phyloP scores from a whole-genome alignment of 148 eudicot species.

The Rhododendron vialii region DNA sequence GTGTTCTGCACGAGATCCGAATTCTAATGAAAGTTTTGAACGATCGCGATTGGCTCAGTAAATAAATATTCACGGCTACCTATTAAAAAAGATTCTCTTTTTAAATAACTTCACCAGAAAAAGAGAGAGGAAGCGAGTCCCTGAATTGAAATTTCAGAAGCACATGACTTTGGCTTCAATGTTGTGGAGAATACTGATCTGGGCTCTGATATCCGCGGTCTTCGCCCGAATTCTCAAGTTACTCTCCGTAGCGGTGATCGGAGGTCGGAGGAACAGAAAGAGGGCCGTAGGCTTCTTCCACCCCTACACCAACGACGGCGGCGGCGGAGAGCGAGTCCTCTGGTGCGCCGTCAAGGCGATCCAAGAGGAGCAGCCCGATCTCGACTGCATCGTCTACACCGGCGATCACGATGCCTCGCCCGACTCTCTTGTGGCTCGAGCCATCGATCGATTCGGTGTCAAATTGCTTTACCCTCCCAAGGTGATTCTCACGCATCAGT shows the following conservation, averaged over 20 bases:
- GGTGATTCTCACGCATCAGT: slow-evolving; percentile 27
- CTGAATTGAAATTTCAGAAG: not conserved
- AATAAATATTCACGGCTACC: too few species aligned
- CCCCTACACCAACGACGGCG: slow-evolving; percentile 94
- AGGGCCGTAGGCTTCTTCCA: slow-evolving; percentile 80
- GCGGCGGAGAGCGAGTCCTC: slow-evolving; percentile 94
- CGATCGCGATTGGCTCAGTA: too few species aligned
- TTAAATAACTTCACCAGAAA: too few species aligned
- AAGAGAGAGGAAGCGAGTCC: not conserved
- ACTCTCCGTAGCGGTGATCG: not conserved
- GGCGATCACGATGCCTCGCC: slow-evolving; percentile 93
- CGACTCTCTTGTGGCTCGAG: slow-evolving; percentile 45
- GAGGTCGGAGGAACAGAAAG: slow-evolving; percentile 31
- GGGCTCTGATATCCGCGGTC: slow-evolving; percentile 9
- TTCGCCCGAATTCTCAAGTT: slow-evolving; percentile 2
- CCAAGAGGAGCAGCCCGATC: slow-evolving; percentile 63
- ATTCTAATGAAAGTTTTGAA: too few species aligned
- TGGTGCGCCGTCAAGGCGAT: slow-evolving; percentile 96
- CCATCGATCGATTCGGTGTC: slow-evolving; percentile 88
- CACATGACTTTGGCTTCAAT: not conserved
- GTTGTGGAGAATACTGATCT: not conserved
- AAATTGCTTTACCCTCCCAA: slow-evolving; percentile 47
- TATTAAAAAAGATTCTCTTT: too few species aligned
- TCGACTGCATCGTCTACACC: slow-evolving; percentile 61
- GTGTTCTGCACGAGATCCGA: accelerated